Percentiles rank a stretch among this genome's conserved stretches.
Conservation (phyloP, 2,329 filamentous ascomycete species). For the Escovopsis sp. region DNA sequence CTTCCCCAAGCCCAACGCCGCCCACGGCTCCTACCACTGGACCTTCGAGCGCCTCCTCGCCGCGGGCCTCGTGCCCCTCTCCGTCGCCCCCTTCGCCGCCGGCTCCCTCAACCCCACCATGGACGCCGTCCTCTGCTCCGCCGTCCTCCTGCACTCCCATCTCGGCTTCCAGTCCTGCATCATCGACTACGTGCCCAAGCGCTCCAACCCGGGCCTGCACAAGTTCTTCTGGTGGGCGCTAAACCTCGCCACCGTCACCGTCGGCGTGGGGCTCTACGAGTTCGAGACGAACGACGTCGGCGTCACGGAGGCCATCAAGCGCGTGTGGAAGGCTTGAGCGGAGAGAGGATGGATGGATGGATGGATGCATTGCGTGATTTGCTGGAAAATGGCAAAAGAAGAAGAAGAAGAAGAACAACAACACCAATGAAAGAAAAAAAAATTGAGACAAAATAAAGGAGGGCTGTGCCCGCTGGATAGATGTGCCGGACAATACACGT, state of each 20-base stretch:
- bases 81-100: constrained; percentile 79
- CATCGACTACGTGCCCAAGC: constrained; percentile 76
- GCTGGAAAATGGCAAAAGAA: no score
- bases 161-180: constrained; percentile 86
- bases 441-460: no score
- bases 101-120: constrained; percentile 79
- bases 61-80: constrained; percentile 70
- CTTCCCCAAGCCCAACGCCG: constrained; percentile 55
- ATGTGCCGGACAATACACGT: no score
- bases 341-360: background rate
- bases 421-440: no score
- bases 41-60: constrained; percentile 82
- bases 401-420: no score
- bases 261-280: constrained; percentile 85
- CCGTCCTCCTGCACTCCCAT: constrained; percentile 84
- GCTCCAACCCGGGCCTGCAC: constrained; percentile 52
- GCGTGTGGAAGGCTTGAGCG: constrained; percentile 68
- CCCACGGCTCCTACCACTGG: constrained; percentile 97
- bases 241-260: constrained; percentile 62
- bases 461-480: no score
- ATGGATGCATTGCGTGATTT: background rate
- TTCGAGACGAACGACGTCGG: constrained; percentile 99
- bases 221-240: constrained; percentile 63
- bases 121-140: constrained; percentile 72
- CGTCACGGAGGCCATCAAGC: constrained; percentile 75